phyloP scores from a whole-genome alignment of 306 rosid genomes.

The Lupinus albus region DNA sequence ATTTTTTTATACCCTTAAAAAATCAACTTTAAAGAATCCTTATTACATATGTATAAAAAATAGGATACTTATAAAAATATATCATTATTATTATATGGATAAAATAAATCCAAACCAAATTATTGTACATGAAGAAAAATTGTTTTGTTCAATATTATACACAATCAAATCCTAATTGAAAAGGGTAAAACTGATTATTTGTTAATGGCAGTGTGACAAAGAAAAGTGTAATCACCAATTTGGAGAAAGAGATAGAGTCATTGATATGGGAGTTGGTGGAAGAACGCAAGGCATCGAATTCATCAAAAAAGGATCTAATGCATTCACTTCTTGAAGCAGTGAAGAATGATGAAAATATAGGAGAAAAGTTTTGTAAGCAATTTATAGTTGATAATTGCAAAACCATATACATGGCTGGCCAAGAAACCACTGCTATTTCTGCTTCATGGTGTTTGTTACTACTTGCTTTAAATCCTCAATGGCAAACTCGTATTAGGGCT shows the following conservation, averaged over 20 bases:
- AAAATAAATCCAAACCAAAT: no score
- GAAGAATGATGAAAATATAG: constrained; percentile 52
- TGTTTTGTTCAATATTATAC: no score
- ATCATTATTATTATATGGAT: no score
- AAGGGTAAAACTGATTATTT: no score
- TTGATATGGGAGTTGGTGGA: constrained; percentile 77
- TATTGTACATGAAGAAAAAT: no score
- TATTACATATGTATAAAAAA: no score
- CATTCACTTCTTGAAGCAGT: constrained; percentile 70
- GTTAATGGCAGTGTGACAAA: no score
- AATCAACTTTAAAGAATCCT: no score
- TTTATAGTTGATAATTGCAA: constrained; percentile 93
- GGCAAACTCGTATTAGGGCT: constrained; percentile 68
- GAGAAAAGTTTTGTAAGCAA: constrained; percentile 56
- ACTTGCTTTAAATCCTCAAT: constrained; percentile 74
- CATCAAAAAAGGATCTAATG: constrained; percentile 68
- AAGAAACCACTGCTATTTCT: constrained; percentile 81
- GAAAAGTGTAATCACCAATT: no score
- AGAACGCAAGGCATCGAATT: constrained; percentile 45
- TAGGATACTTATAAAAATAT: no score
- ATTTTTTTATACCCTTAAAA: no score
- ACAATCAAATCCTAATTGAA: no score
- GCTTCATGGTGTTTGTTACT: constrained; percentile 88
- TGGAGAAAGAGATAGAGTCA: constrained; percentile 79
- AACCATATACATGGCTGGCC: constrained; percentile 90